phyloP scores from a whole-genome alignment of 2,329 filamentous ascomycete genomes.

The Exophiala lecanii-corni region DNA sequence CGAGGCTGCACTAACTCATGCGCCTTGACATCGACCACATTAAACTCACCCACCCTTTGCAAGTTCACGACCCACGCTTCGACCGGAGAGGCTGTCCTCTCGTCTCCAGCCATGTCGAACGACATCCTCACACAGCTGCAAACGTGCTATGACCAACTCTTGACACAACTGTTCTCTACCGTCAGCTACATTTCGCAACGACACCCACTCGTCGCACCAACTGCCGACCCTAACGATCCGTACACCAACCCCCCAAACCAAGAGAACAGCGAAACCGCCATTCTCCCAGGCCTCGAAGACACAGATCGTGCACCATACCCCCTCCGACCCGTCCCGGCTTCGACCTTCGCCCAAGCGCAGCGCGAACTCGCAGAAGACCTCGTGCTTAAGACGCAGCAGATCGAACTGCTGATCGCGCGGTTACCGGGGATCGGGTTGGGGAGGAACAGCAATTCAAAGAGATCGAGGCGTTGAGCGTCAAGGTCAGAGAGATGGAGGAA shows the following conservation, averaged over 20 bases:
- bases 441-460: constrained; percentile 42
- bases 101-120: constrained; percentile 30
- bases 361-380: constrained; percentile 46
- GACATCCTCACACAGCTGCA: constrained; percentile 49
- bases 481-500: constrained; percentile 42
- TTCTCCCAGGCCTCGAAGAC: constrained; percentile 23
- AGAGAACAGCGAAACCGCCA: constrained; percentile 16
- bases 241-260: constrained; percentile 35
- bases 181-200: constrained; percentile 46
- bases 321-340: constrained; percentile 38
- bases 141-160: constrained; percentile 48
- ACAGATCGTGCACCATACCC: constrained; percentile 31
- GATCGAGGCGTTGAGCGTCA: constrained; percentile 40
- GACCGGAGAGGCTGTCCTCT: too few species aligned
- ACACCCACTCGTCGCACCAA: constrained; percentile 38
- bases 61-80: too few species aligned
- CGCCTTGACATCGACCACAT: too few species aligned
- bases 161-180: constrained; percentile 49
- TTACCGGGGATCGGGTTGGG: constrained; percentile 42
- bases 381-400: constrained; percentile 48
- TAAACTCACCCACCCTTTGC: too few species aligned
- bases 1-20: too few species aligned
- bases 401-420: constrained; percentile 44
- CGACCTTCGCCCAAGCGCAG: constrained; percentile 41
- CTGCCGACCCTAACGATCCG: constrained; percentile 31